Base-by-base conservation (phyloP, 1,139 yeast species). In the Yamadazyma taylorii region DNA sequence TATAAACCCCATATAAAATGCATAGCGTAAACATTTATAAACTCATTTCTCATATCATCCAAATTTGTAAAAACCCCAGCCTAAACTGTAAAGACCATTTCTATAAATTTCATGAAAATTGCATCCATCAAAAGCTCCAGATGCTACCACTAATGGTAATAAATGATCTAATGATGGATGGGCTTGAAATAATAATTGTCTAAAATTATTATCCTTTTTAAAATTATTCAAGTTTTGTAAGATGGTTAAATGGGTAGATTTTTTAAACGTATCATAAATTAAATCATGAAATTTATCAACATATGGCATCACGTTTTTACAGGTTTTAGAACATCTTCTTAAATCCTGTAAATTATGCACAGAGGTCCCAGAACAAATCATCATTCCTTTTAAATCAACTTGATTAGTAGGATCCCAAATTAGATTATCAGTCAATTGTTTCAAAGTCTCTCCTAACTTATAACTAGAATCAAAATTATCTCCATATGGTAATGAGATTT, bases 161-260 rank as follows among this genome's bases (percentile, higher is more conserved):
- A 85, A 76, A 56, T 85, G 95, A 45, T 85, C 94, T 33, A 79
- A 63, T 0, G 88, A 77, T 5, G 94, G 94, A 57, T 85, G 94
- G 0, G 92, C 83, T 24, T 57, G 52, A 32, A 57, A 56, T 35
- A 80, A 63, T 21, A 82, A 57, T 11, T 55, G 50, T 3, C 45
- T 48, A 41, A 63, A 40, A 36, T 47, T 47, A 15, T 41, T 33
- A 50, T 14, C 57, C 52, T 14, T 51, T 35, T 39, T 70, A 54
- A 35, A 75, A 42, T 28, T 58, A 48, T 32, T 65, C 51, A 35
- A 77, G 55, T 35, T 56, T 47, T 25, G 56, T 50, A 41, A 68
- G 42, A 41, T 53, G 41, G 26, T 55, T 47, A 15, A 57, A 45
- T 32, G 61, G 41, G 37, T 51, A 31, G 30, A 48, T 47, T 40